Evolutionary conservation across 1,284 basidiomycete genomes (phyloP).

Genomic region (Earliella scabrosa): DNA sequence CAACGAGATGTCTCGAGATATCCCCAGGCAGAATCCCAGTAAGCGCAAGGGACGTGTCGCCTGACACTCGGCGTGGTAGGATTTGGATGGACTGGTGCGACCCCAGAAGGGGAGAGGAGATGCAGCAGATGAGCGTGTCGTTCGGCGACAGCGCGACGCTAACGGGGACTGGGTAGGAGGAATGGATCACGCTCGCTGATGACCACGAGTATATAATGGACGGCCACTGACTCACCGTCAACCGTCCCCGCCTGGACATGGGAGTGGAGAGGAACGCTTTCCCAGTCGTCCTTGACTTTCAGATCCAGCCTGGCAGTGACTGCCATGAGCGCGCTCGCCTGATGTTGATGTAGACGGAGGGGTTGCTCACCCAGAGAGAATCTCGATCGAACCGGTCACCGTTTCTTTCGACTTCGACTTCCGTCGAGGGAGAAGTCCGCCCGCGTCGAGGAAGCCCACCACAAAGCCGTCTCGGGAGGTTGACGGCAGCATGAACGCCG

Average conservation of each 20-base stretch:
- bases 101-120: slow-evolving; percentile 46
- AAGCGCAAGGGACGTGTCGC: slow-evolving; percentile 7
- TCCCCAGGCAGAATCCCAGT: slow-evolving; percentile 16
- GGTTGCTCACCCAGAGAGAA: slow-evolving; percentile 56
- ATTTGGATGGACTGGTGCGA: slow-evolving; percentile 49
- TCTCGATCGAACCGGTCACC: slow-evolving; percentile 51
- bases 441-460: slow-evolving; percentile 49
- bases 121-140: slow-evolving; percentile 51
- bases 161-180: slow-evolving; percentile 47
- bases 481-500: slow-evolving; percentile 45
- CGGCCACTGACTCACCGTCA: slow-evolving; percentile 25
- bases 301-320: slow-evolving; percentile 52
- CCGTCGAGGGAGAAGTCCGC: slow-evolving; percentile 41
- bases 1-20: slow-evolving; percentile 37
- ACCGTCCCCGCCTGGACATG: slow-evolving; percentile 44
- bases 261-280: slow-evolving; percentile 48
- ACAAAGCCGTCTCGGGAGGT: slow-evolving; percentile 37
- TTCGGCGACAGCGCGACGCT: slow-evolving; percentile 60
- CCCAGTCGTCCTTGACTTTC: slow-evolving; percentile 54
- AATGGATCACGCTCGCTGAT: not conserved
- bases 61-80: slow-evolving; percentile 43
- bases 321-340: not conserved
- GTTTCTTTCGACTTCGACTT: slow-evolving; percentile 43
- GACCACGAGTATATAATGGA: not conserved
- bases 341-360: not conserved